Evolutionary conservation across 2,329 filamentous ascomycete genomes (phyloP), one percentile per base, ranked within the genome.

Genomic region (Pezicula rhizophila): DNA sequence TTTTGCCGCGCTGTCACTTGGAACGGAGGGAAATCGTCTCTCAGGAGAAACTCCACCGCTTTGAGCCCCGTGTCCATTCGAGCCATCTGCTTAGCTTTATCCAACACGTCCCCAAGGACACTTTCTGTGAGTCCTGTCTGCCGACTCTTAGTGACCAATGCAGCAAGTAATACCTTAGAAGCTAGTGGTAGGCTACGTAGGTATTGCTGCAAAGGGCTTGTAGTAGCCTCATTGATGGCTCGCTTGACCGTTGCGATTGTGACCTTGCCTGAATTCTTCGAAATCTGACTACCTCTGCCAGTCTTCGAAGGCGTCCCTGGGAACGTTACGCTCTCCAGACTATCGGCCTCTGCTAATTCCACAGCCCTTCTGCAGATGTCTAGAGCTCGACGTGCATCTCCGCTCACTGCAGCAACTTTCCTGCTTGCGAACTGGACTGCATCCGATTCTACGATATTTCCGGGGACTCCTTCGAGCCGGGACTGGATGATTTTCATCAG

Each of bases 401-500:
- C 95, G 55, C 88, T 95, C 40, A 99, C 95, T 35, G 93, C 92
- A 5, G 93, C 93, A 28, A 99, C 93, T 70, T 99, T 99, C 52
- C 93, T 83, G 59, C 89, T 92, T 3, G 93, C 93, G 63, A 99
- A 99, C 68, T 97, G 92, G 44, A 99, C 80, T 12, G 93, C 95
- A 62, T 99, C 93, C 1, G 89, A 74, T 52, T 96, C 89, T 37
- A 99, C 92, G 40, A 99, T 86, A 57, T 91, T 84, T 23, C 89
- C 90, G 1, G 88, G 85, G 1, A 97, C 89, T 47, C 89, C 89
- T 63, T 89, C 83, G 2, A 99, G 78, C 26, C 93, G 85, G n/a
- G 90, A 95, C 62, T 92, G 85, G 55, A 99, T 96, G 62, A 99
- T 99, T 58, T 86, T 87, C 87, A 97, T 96, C 37, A 99, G 78